Percentiles rank a stretch among this genome's conserved stretches.
These are phyloP conservation scores for Paulownia fortunei DNA, from an alignment of 257 asterid species.

Conservation along the genomic window DNA sequence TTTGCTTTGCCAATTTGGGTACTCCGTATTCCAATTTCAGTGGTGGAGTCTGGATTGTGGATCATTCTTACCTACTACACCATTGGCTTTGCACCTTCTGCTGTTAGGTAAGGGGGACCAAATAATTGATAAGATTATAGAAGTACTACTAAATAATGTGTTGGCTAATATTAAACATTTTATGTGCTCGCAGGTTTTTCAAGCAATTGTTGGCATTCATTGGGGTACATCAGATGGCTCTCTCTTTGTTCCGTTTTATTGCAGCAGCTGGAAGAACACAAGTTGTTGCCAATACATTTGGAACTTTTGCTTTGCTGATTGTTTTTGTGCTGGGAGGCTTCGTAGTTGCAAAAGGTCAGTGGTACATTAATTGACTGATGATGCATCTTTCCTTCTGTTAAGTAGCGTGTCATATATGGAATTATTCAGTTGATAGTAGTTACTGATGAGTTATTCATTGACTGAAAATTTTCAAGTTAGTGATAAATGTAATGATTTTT, in stretches of 20 bases:
- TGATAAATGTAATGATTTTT: neutral
- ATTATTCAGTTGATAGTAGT: conserved; percentile 13
- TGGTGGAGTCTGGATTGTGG: conserved; percentile 52
- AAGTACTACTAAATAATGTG: neutral
- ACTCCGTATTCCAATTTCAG: conserved; percentile 61
- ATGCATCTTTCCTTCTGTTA: neutral
- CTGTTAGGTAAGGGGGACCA: conserved; percentile 44
- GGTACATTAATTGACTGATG: neutral
- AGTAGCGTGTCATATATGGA: too few species aligned
- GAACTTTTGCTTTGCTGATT: conserved; percentile 47
- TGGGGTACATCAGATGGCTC: conserved; percentile 54
- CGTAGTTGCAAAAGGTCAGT: too few species aligned
- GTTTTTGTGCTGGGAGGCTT: conserved; percentile 61
- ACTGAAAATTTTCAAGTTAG: neutral
- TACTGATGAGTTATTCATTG: neutral
- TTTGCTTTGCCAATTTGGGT: conserved; percentile 72
- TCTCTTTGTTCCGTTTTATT: conserved; percentile 57
- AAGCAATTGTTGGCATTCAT: conserved; percentile 52
- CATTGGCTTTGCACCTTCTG: conserved; percentile 60
- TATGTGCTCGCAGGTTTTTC: conserved; percentile 44
- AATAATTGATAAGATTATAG: neutral
- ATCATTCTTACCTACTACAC: conserved; percentile 48
- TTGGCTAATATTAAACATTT: neutral
- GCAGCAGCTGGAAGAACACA: conserved; percentile 62
- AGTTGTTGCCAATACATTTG: conserved; percentile 62